A percentile compares a stretch with the other conserved stretches of the same genome.
phyloP scores from a whole-genome alignment of 176 grass and related monocot species.

The Thinopyrum elongatum region DNA sequence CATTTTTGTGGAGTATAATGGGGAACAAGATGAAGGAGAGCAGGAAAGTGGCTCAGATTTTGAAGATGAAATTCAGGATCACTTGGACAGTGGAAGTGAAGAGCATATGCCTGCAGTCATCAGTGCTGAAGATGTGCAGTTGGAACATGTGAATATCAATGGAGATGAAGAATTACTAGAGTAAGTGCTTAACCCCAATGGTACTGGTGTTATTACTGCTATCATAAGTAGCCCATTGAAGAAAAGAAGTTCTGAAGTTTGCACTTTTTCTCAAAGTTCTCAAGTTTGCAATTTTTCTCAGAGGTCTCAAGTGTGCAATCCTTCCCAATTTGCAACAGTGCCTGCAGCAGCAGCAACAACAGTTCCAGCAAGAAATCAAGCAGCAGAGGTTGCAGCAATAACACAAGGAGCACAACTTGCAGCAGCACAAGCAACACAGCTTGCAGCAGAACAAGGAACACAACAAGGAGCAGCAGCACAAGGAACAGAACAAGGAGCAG shows the following conservation, averaged over 20 bases:
- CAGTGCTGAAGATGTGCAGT: background rate
- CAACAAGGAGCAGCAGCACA: too few relatives aligned
- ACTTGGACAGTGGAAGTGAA: background rate
- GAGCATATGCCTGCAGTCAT: background rate
- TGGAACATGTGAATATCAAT: background rate
- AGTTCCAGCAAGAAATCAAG: too few relatives aligned
- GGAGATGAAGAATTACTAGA: background rate
- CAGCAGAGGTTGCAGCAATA: too few relatives aligned
- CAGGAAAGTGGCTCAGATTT: background rate
- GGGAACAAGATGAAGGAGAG: background rate
- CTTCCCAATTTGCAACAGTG: too few relatives aligned
- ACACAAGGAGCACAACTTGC: too few relatives aligned
- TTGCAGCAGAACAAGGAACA: too few relatives aligned
- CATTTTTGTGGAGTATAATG: background rate
- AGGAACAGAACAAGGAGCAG: too few relatives aligned
- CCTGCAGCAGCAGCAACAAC: too few relatives aligned
- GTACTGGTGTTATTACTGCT: background rate
- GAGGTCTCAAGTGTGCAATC: too few relatives aligned
- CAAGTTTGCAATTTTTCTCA: too few relatives aligned
- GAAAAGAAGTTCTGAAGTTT: background rate
- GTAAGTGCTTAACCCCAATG: background rate
- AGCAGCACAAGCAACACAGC: too few relatives aligned
- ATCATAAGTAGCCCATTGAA: background rate
- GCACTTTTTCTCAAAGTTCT: too few relatives aligned
- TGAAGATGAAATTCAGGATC: background rate